phyloP scores from a whole-genome alignment of 306 rosid species.

The Potentilla sterilis region DNA sequence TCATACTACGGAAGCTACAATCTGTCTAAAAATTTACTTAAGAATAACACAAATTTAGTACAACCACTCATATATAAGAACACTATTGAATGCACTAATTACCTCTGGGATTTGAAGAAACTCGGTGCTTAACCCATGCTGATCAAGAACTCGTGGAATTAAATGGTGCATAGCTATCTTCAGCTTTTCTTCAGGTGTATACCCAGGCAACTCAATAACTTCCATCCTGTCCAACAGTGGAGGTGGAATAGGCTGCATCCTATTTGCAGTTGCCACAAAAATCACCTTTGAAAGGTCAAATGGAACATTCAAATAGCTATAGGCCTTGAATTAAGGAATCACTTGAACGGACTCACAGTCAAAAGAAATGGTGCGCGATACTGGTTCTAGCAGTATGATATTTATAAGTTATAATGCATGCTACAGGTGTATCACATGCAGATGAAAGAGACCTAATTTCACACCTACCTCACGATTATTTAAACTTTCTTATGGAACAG shows the following conservation, averaged over 20 bases:
- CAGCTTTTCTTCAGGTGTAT: constrained; percentile 92
- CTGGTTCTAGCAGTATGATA: background rate
- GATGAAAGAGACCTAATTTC: background rate
- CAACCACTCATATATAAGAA: background rate
- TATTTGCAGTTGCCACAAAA: constrained; percentile 96
- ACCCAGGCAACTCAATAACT: constrained; percentile 98
- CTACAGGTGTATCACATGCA: background rate
- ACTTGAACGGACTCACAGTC: constrained; percentile 12
- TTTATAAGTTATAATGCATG: background rate
- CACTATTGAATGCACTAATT: constrained; percentile 17
- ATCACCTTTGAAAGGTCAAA: constrained; percentile 90
- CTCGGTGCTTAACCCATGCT: constrained; percentile 86
- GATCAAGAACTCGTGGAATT: constrained; percentile 92
- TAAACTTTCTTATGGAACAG: background rate
- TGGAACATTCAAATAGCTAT: constrained; percentile 96
- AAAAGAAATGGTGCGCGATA: background rate
- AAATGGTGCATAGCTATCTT: constrained; percentile 88
- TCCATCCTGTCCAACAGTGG: constrained; percentile 98
- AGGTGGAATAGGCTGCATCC: constrained; percentile 89
- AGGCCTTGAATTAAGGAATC: constrained; percentile 56
- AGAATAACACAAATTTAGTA: background rate
- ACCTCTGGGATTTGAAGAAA: constrained; percentile 97
- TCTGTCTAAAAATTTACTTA: background rate
- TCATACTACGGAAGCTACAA: background rate
- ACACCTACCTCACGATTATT: background rate